Percentiles rank a stretch among this genome's conserved stretches.
Evolutionary conservation across 805 yeast genomes (phyloP).

Genomic region (Kazachstania africana): DNA sequence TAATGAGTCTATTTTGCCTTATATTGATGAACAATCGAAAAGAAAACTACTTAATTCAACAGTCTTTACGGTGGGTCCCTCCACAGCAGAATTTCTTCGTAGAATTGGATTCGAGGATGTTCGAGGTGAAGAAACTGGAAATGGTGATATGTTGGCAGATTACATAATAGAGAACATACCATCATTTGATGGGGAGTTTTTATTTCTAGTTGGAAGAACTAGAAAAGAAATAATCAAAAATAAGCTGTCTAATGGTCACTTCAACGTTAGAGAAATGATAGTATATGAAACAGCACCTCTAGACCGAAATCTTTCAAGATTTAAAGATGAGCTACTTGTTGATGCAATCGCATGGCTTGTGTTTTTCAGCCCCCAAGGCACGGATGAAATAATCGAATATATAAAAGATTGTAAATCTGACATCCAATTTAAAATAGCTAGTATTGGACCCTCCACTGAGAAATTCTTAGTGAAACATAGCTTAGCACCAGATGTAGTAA

Average conservation of each 20-base stretch:
- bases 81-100: slow-evolving; percentile 51
- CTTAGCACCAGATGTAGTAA: slow-evolving; percentile 48
- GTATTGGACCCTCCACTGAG: slow-evolving; percentile 90
- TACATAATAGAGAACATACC: slow-evolving; percentile 35
- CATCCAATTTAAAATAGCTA: slow-evolving; percentile 42
- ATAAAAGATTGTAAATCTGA: slow-evolving; percentile 14
- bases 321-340: slow-evolving; percentile 12
- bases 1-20: slow-evolving; percentile 31
- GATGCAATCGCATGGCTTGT: slow-evolving; percentile 48
- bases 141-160: slow-evolving; percentile 61
- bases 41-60: slow-evolving; percentile 34
- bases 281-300: slow-evolving; percentile 57
- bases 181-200: slow-evolving; percentile 24
- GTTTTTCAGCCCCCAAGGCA: slow-evolving; percentile 87
- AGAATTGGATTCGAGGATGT: slow-evolving; percentile 56
- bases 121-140: slow-evolving; percentile 63
- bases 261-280: slow-evolving; percentile 37
- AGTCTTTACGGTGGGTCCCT: slow-evolving; percentile 86
- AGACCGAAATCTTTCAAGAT: slow-evolving; percentile 34
- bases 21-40: slow-evolving; percentile 6
- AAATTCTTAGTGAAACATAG: slow-evolving; percentile 42
- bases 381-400: slow-evolving; percentile 45
- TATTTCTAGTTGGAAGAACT: slow-evolving; percentile 79
- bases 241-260: slow-evolving; percentile 28
- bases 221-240: slow-evolving; percentile 74